A percentile compares a stretch with the other conserved stretches of the same genome.
These are phyloP conservation scores for Fusarium sp. DNA, from an alignment of 2,329 filamentous ascomycete species.

Conservation along the genomic window DNA sequence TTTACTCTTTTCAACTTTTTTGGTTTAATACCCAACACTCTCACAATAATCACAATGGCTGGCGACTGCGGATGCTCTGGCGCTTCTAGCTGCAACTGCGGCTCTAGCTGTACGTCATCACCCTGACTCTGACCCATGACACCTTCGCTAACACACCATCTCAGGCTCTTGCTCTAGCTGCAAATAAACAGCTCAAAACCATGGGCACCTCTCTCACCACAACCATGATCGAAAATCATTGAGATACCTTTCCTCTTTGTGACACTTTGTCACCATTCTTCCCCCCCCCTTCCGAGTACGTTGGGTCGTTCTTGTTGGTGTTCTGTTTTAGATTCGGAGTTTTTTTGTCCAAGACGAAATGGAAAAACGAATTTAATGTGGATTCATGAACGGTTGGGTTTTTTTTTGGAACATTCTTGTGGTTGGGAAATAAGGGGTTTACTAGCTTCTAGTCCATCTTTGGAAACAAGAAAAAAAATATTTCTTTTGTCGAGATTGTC, in stretches of 20 bases:
- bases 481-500: conserved; percentile 10
- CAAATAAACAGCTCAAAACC: conserved; percentile 38
- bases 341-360: not conserved
- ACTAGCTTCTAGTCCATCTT: conserved; percentile 35
- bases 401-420: conserved; percentile 27
- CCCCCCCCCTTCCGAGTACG: not conserved
- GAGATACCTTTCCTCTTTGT: conserved; percentile 17
- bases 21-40: conserved; percentile 16
- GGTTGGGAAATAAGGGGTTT: conserved; percentile 23
- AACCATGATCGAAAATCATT: conserved; percentile 26
- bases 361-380: conserved; percentile 21
- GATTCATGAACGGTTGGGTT: conserved; percentile 18
- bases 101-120: conserved; percentile 51
- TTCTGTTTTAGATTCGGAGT: not conserved
- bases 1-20: conserved; percentile 10
- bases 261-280: conserved; percentile 32
- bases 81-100: conserved; percentile 52
- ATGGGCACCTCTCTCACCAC: conserved; percentile 9
- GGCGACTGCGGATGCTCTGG: conserved; percentile 54
- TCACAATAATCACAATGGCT: conserved; percentile 49
- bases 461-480: conserved; percentile 32
- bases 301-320: conserved; percentile 14
- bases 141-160: conserved; percentile 20
- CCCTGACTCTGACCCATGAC: not conserved
- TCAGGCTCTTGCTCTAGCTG: conserved; percentile 51